Base-by-base conservation (phyloP, 345 rosid genomes). In the Citrus maxima region DNA sequence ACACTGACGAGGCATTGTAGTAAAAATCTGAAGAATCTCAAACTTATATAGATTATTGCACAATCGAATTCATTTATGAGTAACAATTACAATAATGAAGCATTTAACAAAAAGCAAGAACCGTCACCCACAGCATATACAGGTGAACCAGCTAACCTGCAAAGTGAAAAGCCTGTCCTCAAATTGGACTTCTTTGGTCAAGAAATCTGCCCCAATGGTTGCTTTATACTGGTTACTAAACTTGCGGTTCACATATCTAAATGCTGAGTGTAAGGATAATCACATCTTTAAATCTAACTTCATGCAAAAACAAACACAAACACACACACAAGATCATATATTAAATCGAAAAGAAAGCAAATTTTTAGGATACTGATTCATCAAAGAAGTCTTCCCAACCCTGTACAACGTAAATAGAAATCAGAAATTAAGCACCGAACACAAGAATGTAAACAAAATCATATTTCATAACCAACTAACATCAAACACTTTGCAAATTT, bases 141-240 rank as follows among this genome's bases (percentile, higher is more conserved):
- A 59, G 54, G 67, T 10, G 10, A 73, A 56, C 46, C 22, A 30
- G 51, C 62, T 63, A 80, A 94, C 98, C 97, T 93, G 98, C 88
- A 93, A 89, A 62, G 97, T 95, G 86, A 95, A 93, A 79, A 90
- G 79, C 75, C 95, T 91, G 81, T 95, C 98, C 84, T 93, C 98
- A 71, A 91, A 89, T 42, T 91, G 90, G 76, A 95, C 93, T 88
- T 95, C 98, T 84, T 93, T 93, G 7, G 97, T 92, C 82, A 95
- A 86, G 84, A 95, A 95, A 88, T 95, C 98, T 4, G 95, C 98
- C 78, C 98, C 98, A 42, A 95, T 95, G 18, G 98, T 93, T 0
- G 98, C 98, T 85, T 93, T 95, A 80, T 95, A 95, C 82, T 95
- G 98, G 84, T 92, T 95, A 72, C 93, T 93, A 71, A 95, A 95